phyloP scores from a whole-genome alignment of 2,329 filamentous ascomycete genomes.

The Mollisiaceae sp. region DNA sequence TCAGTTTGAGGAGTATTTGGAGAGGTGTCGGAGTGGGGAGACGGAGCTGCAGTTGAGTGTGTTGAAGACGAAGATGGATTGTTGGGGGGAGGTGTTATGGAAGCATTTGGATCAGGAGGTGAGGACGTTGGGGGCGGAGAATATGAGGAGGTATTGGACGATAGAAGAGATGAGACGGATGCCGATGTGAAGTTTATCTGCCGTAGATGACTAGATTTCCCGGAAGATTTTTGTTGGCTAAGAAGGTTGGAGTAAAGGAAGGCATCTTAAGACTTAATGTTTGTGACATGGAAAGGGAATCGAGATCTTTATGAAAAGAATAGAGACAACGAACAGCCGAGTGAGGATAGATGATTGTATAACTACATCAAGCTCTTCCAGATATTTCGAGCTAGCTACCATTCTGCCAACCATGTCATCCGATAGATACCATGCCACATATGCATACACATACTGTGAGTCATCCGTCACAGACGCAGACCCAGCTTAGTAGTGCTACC shows the following conservation, averaged over 20 bases:
- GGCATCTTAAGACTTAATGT: constrained; percentile 4
- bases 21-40: constrained; percentile 66
- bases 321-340: background rate
- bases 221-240: too few relatives aligned
- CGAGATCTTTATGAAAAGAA: background rate
- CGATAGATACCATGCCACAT: background rate
- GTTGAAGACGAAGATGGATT: constrained; percentile 75
- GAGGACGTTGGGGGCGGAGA: constrained; percentile 76
- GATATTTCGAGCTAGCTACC: background rate
- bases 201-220: too few relatives aligned
- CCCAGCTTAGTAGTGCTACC: constrained; percentile 13
- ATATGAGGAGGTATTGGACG: constrained; percentile 86
- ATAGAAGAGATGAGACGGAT: constrained; percentile 74
- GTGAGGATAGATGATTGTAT: constrained; percentile 12
- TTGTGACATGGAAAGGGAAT: background rate
- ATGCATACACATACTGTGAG: background rate
- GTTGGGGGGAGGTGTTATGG: constrained; percentile 81
- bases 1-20: constrained; percentile 68
- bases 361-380: constrained; percentile 17
- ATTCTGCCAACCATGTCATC: background rate
- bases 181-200: constrained; percentile 60
- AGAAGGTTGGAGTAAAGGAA: background rate
- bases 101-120: constrained; percentile 87
- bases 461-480: constrained; percentile 20
- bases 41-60: constrained; percentile 59